Conservation (phyloP, 768 basidiomycete genomes). For the Psilocybe tampanensis region DNA sequence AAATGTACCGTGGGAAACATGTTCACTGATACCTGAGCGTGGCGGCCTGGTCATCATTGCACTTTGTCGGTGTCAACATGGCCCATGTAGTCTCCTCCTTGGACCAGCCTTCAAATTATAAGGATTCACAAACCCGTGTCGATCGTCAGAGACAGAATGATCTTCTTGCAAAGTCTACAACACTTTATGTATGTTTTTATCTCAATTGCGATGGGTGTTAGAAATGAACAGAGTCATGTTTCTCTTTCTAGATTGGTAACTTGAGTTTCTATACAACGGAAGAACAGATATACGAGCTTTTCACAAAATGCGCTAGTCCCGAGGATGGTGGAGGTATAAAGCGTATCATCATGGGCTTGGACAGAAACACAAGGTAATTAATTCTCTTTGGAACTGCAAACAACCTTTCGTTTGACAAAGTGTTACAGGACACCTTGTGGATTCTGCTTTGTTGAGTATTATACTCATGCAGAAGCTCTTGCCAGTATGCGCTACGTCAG, state of each 20-base stretch:
- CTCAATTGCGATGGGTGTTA: conserved; percentile 6
- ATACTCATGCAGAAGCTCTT: conserved; percentile 91
- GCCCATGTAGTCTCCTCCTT: conserved; percentile 83
- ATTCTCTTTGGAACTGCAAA: background rate
- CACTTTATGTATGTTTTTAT: conserved; percentile 76
- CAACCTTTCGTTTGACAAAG: background rate
- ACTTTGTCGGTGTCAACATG: conserved; percentile 45
- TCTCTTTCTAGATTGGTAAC: conserved; percentile 73
- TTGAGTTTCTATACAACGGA: conserved; percentile 95
- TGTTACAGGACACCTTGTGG: conserved; percentile 81
- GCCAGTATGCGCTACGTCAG: conserved; percentile 93
- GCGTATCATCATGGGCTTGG: conserved; percentile 93
- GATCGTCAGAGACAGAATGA: conserved; percentile 82
- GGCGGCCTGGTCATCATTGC: background rate
- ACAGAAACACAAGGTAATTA: conserved; percentile 78
- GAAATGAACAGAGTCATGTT: background rate
- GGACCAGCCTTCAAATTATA: conserved; percentile 96
- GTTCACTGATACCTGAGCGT: background rate
- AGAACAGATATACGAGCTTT: conserved; percentile 94
- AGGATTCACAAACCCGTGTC: conserved; percentile 85
- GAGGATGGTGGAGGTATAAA: conserved; percentile 91
- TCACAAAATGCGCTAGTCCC: conserved; percentile 85
- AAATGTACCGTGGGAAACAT: conserved; percentile 38
- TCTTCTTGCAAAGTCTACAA: conserved; percentile 80
- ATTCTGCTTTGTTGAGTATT: conserved; percentile 96